These are phyloP conservation scores for Beauveria bassiana DNA, from an alignment of 2,329 filamentous ascomycete genomes.

Conservation along the genomic window DNA sequence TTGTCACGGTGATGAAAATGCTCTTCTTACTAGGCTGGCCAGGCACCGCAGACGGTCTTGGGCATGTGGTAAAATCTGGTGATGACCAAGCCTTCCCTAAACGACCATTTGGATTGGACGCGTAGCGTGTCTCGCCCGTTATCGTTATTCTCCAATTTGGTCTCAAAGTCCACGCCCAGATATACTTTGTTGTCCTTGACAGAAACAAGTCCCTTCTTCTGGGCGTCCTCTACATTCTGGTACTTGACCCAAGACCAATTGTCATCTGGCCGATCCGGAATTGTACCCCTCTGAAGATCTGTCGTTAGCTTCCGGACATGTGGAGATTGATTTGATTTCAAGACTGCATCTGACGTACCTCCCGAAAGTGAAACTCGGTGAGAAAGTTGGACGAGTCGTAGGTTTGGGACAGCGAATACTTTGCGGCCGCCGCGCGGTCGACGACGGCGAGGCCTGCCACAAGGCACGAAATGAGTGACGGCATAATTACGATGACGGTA, in stretches of 20 bases:
- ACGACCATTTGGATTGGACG: constrained; percentile 50
- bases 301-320: not conserved
- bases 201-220: constrained; percentile 22
- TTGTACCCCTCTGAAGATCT: too few species aligned
- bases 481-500: not conserved
- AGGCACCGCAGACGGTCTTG: constrained; percentile 53
- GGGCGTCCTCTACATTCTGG: constrained; percentile 22
- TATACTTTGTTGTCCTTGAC: constrained; percentile 22
- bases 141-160: fast-evolving
- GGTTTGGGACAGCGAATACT: constrained; percentile 13
- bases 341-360: constrained; percentile 15
- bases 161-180: constrained; percentile 24
- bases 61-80: constrained; percentile 61
- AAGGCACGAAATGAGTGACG: not conserved
- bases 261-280: too few species aligned
- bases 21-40: constrained; percentile 53
- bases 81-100: constrained; percentile 57
- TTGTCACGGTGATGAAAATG: not conserved
- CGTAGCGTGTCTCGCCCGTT: constrained; percentile 41
- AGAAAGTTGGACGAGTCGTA: constrained; percentile 29
- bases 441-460: constrained; percentile 6
- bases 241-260: constrained; percentile 34
- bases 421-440: constrained; percentile 4
- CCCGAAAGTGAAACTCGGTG: constrained; percentile 30
- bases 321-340: too few species aligned